A percentile compares a stretch with the other conserved stretches of the same genome.
Conservation (phyloP, 495 filamentous ascomycete genomes). For the Neurospora sublineolata region DNA sequence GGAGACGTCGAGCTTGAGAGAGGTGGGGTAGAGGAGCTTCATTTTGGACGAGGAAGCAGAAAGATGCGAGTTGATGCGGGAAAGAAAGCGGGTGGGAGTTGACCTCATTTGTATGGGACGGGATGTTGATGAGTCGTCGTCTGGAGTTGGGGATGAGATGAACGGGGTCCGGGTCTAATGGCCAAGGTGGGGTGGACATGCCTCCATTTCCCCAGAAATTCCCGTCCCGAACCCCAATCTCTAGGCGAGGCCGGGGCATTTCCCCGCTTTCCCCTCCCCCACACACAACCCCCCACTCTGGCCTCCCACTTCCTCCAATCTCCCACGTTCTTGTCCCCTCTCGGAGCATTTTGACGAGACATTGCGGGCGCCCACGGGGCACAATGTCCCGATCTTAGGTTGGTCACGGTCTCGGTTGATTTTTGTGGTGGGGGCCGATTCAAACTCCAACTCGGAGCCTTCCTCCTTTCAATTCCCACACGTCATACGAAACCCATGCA, state of each 20-base stretch:
- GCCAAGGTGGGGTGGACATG: not conserved
- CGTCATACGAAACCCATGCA: not conserved
- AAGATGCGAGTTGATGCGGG: not conserved
- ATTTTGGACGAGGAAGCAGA: slow-evolving; percentile 17
- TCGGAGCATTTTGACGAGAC: not conserved
- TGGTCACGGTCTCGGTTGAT: not conserved
- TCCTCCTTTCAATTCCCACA: not conserved
- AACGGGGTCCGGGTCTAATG: not conserved
- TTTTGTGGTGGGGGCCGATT: not conserved
- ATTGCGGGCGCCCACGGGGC: not conserved
- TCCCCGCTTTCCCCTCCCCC: not conserved
- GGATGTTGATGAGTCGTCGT: not conserved
- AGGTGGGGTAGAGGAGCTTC: slow-evolving; percentile 54
- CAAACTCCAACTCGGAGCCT: not conserved
- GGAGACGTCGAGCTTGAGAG: slow-evolving; percentile 38
- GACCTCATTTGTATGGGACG: not conserved
- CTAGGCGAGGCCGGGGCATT: not conserved
- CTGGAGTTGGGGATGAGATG: not conserved
- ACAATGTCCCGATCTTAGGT: not conserved
- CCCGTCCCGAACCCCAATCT: not conserved
- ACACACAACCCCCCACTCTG: not conserved
- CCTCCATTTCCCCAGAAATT: not conserved
- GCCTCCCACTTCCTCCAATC: not conserved
- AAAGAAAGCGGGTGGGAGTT: not conserved
- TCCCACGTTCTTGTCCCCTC: not conserved